Conservation (phyloP, 2,329 filamentous ascomycete genomes). For the Penicillium sp. region DNA sequence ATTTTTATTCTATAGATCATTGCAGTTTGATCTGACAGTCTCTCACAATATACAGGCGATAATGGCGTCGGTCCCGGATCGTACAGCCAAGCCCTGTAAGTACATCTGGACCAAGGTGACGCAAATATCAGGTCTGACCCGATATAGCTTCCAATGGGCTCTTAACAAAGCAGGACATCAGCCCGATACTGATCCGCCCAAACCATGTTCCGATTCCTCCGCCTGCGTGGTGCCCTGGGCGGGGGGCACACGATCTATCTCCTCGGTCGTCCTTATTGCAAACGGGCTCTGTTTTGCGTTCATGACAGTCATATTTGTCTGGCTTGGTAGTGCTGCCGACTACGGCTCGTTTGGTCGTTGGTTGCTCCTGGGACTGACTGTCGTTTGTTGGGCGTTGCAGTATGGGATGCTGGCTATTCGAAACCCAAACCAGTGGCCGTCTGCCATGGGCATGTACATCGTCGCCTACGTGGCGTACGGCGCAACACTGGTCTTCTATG, state of each 20-base stretch:
- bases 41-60: constrained; percentile 31
- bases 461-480: constrained; percentile 47
- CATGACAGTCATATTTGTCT: constrained; percentile 50
- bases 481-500: constrained; percentile 49
- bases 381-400: constrained; percentile 47
- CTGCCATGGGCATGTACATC: constrained; percentile 47
- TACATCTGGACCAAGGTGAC: not conserved
- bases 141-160: constrained; percentile 44
- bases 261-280: constrained; percentile 47
- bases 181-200: constrained; percentile 37
- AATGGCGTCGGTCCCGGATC: constrained; percentile 49
- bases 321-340: constrained; percentile 48
- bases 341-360: constrained; percentile 49
- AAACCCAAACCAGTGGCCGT: constrained; percentile 44
- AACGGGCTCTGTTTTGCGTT: constrained; percentile 49
- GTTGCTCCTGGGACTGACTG: constrained; percentile 45
- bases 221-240: constrained; percentile 48
- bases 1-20: not conserved
- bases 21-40: not conserved
- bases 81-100: constrained; percentile 46
- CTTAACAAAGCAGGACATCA: constrained; percentile 44
- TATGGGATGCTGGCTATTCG: constrained; percentile 47
- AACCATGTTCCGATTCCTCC: constrained; percentile 36
- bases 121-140: not conserved
- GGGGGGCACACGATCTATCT: constrained; percentile 40